phyloP scores from a whole-genome alignment of 441 rosid species.

The Isatis lusitanica region DNA sequence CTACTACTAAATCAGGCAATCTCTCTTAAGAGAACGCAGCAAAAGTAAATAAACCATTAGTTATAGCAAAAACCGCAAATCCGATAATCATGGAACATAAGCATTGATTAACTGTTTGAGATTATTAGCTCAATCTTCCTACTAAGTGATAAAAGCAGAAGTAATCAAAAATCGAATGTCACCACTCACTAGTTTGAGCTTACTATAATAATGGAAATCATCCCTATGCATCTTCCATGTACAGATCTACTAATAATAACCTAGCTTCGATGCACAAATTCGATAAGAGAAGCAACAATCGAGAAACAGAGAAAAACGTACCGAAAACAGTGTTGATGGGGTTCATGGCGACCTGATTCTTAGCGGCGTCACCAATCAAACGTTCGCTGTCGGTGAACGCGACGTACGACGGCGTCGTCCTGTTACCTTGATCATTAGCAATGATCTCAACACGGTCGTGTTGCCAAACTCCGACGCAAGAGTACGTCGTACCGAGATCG shows the following conservation, averaged over 20 bases:
- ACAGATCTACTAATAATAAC: conserved; percentile 18
- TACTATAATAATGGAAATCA: background rate
- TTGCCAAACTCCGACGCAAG: conserved; percentile 64
- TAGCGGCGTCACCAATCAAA: conserved; percentile 62
- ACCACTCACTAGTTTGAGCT: background rate
- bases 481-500: conserved; percentile 57
- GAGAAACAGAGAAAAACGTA: conserved; percentile 10
- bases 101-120: no score
- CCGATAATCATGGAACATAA: no score
- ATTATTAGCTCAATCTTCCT: background rate
- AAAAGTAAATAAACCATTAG: background rate
- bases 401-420: conserved; percentile 60
- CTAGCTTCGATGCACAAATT: background rate
- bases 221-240: background rate
- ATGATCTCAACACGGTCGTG: conserved; percentile 63
- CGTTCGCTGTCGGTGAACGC: conserved; percentile 53
- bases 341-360: conserved; percentile 68
- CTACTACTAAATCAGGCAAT: background rate
- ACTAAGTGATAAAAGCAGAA: no score
- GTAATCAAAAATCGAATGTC: background rate
- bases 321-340: conserved; percentile 61
- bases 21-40: background rate
- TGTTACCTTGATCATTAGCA: conserved; percentile 59
- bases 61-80: no score
- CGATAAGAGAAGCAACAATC: background rate